Base-by-base conservation (phyloP, 1,139 yeast species). In the Blastobotrys ciferrii region DNA sequence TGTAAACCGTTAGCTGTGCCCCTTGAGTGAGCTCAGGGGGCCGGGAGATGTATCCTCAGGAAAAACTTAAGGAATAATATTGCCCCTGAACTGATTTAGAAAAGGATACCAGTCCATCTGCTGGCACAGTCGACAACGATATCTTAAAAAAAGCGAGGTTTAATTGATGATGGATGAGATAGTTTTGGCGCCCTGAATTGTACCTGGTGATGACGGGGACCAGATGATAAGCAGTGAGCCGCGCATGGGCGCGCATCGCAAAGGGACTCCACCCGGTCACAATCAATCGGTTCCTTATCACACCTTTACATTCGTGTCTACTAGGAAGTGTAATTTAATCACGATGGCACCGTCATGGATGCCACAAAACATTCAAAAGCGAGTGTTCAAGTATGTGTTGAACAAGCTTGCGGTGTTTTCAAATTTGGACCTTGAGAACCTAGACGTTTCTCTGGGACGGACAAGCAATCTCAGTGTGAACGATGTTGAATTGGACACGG, bases 361-460 rank as follows among this genome's bases (percentile, higher is more conserved):
- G 65, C 92, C 95, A 9, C 91, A 84, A 63, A 84, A 83, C 63
- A 75, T 89, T 42, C 96, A 88, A 62, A 85, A 86, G 67, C 73
- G 95, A 59, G 78, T 89, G 43, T 77, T 89, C 45, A 77, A 85
- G 45, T 88, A 87, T 66, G 81, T 88, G 3, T 75, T 89, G 18
- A 88, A 85, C 62, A 94, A 87, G 64, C 76, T 89, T 37, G 81
- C 91, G n/a, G 68, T 89, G 37, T 87, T 89, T 63, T 84, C 95
- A 1, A 87, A 86, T 61, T 77, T 88, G 23, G 94, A 88, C 63
- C 71, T 87, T 31, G 85, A 89, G 14, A 85, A 88, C 62, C 68
- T 89, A 49, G 94, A 87, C 61, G 91, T 89, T 0, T 83, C 94
- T 4, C 67, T 87, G 38, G 84, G 85, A 1, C 68, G 81, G 3